These are phyloP conservation scores for Farysia itapuensis DNA, from an alignment of 1,284 basidiomycete genomes.

Conservation along the genomic window DNA sequence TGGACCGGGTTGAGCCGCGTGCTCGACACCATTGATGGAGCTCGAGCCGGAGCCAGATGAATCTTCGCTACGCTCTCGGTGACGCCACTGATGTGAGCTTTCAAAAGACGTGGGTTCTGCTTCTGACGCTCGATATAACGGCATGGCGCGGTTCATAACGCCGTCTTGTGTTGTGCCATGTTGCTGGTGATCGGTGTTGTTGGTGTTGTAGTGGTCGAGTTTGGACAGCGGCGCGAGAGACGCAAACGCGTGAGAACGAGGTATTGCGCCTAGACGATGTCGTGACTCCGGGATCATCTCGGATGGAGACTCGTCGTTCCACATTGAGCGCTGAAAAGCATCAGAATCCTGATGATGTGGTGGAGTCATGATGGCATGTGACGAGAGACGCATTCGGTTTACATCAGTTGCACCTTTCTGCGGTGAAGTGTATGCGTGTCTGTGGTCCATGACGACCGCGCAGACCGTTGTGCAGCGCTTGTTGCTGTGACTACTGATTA, in stretches of 20 bases:
- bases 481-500: no score
- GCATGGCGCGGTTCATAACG: no score
- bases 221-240: constrained; percentile 4
- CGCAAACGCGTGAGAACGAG: constrained; percentile 16
- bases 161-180: no score
- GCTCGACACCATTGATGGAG: constrained; percentile 16
- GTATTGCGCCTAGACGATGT: constrained; percentile 1
- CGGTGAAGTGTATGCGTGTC: background rate
- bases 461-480: no score
- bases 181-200: background rate
- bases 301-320: no score
- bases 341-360: no score
- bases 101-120: background rate
- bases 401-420: no score
- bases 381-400: constrained; percentile 1
- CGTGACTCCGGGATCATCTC: constrained; percentile 6
- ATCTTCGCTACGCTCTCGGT: constrained; percentile 20
- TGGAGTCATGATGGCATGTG: constrained; percentile 29
- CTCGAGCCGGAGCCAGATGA: constrained; percentile 30
- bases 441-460: no score
- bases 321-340: no score
- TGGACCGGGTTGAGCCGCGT: constrained; percentile 16
- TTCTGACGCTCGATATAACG: no score
- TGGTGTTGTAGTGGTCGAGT: background rate
- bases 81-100: constrained; percentile 25